Percentiles rank a stretch among this genome's conserved stretches.
These are phyloP conservation scores for Saccharum officinarum DNA, from an alignment of 176 grass and related monocot species.

Conservation along the genomic window DNA sequence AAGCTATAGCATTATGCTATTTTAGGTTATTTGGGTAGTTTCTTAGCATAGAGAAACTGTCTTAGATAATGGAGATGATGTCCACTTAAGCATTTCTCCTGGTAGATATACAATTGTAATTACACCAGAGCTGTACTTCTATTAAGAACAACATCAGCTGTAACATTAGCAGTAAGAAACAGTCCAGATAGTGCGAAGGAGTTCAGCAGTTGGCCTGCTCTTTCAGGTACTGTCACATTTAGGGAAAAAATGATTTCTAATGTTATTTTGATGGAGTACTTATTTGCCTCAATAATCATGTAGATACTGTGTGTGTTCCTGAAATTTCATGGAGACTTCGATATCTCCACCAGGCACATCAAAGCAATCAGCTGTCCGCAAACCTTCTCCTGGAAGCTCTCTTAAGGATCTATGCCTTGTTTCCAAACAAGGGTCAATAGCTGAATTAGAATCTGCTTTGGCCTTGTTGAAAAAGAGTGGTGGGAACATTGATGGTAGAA, in stretches of 20 bases:
- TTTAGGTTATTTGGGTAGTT: conserved; percentile 37
- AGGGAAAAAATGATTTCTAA: neutral
- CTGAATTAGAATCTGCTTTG: conserved; percentile 86
- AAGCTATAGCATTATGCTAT: conserved; percentile 43
- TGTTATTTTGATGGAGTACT: conserved; percentile 29
- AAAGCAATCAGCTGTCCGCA: conserved; percentile 66
- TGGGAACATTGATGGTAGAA: conserved; percentile 73
- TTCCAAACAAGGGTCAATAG: conserved; percentile 86
- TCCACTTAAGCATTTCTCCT: conserved; percentile 42
- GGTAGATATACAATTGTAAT: conserved; percentile 41
- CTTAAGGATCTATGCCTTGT: conserved; percentile 80
- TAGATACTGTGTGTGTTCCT: conserved; percentile 26
- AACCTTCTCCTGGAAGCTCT: conserved; percentile 57
- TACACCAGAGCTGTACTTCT: conserved; percentile 35
- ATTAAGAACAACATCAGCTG: conserved; percentile 34
- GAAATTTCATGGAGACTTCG: conserved; percentile 65
- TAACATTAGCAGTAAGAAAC: conserved; percentile 23
- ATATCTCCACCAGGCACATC: conserved; percentile 53
- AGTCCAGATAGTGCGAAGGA: conserved; percentile 15
- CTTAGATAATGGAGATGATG: conserved; percentile 38
- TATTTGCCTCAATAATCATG: conserved; percentile 16
- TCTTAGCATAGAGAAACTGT: conserved; percentile 31
- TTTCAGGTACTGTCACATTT: conserved; percentile 44
- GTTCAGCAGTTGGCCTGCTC: conserved; percentile 24
- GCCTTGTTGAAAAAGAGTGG: conserved; percentile 79